A percentile compares a stretch with the other conserved stretches of the same genome.
These are phyloP conservation scores for Cetraspora pellucida DNA, from an alignment of 192 early-diverging fungal species.

Conservation along the genomic window DNA sequence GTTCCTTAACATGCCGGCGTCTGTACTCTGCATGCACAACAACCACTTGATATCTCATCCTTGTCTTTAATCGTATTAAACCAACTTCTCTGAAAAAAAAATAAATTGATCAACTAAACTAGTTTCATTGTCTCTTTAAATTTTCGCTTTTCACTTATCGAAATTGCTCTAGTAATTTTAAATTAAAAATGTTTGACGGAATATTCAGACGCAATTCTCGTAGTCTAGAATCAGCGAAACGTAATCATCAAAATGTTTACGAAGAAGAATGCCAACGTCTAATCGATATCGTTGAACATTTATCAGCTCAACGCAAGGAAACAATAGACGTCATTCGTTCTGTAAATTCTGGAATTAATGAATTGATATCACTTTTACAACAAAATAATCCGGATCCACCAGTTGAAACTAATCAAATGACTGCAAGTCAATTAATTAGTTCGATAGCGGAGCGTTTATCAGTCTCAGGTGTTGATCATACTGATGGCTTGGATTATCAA, in stretches of 20 bases:
- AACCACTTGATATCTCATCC: too few species aligned
- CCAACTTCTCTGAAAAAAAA: too few species aligned
- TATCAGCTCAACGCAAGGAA: conserved; percentile 12
- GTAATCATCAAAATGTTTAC: background rate
- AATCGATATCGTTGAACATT: background rate
- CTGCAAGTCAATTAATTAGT: background rate
- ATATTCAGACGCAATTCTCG: too few species aligned
- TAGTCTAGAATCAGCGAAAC: too few species aligned
- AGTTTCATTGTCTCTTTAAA: too few species aligned
- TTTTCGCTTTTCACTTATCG: too few species aligned
- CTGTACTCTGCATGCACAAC: too few species aligned
- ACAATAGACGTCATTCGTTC: background rate
- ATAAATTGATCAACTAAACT: too few species aligned
- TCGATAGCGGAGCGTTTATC: background rate
- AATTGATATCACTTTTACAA: background rate
- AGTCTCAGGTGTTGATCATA: background rate
- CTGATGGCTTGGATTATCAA: background rate
- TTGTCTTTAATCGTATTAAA: too few species aligned
- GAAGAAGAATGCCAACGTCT: conserved; percentile 17
- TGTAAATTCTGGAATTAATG: background rate
- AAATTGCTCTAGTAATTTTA: too few species aligned
- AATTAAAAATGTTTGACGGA: too few species aligned
- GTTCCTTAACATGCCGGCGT: too few species aligned
- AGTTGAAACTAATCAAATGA: background rate
- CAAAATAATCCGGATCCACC: background rate